These are phyloP conservation scores for Amaranthus cruentus DNA, from an alignment of 148 eudicot species.

Conservation along the genomic window DNA sequence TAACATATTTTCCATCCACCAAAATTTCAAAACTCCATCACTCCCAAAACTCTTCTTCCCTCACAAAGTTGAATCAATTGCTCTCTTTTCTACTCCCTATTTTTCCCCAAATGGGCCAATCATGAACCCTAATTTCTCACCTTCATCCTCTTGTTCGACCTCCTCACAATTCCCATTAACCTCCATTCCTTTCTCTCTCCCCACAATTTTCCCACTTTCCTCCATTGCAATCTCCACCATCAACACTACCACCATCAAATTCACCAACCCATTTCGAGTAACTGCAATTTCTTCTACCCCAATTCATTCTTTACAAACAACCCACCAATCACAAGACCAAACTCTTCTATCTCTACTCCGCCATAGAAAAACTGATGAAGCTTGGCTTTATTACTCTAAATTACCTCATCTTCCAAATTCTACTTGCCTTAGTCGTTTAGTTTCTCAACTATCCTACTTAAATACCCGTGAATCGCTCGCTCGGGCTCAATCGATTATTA, in stretches of 20 bases:
- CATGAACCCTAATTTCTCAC: slow-evolving; percentile 39
- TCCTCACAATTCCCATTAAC: slow-evolving; percentile 23
- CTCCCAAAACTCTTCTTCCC: not conserved
- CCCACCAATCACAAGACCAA: slow-evolving; percentile 28
- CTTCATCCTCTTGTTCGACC: slow-evolving; percentile 10
- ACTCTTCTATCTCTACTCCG: slow-evolving; percentile 66
- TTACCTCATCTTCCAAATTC: slow-evolving; percentile 54
- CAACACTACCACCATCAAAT: not conserved
- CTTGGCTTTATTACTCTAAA: slow-evolving; percentile 56
- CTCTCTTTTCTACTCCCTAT: not conserved
- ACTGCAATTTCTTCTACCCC: not conserved
- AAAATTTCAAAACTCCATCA: slow-evolving; percentile 12
- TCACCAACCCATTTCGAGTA: not conserved
- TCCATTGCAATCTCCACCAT: slow-evolving; percentile 23
- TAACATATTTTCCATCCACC: slow-evolving; percentile 30
- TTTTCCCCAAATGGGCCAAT: slow-evolving; percentile 33
- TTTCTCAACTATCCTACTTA: slow-evolving; percentile 72
- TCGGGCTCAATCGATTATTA: slow-evolving; percentile 76
- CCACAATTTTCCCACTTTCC: slow-evolving; percentile 17
- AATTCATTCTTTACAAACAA: not conserved
- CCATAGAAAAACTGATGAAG: slow-evolving; percentile 75
- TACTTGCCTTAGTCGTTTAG: slow-evolving; percentile 81
- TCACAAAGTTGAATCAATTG: not conserved
- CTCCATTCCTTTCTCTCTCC: slow-evolving; percentile 24
- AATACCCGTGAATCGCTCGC: slow-evolving; percentile 48